These are phyloP conservation scores for Lathyrus oleraceus DNA, from an alignment of 306 rosid genomes.

Conservation along the genomic window DNA sequence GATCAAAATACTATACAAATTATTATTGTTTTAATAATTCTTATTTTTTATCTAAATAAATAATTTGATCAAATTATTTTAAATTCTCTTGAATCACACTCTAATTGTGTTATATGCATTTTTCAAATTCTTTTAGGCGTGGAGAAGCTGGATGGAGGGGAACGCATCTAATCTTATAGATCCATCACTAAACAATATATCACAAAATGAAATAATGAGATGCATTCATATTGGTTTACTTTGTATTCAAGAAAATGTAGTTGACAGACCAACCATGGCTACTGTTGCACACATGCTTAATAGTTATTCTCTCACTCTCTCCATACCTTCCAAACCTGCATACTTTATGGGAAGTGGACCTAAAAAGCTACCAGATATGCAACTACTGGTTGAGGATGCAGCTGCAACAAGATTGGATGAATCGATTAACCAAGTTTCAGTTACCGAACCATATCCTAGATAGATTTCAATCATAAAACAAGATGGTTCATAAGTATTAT, in stretches of 20 bases:
- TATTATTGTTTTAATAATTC: too few relatives aligned
- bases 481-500: not conserved
- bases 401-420: conserved; percentile 1
- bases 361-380: not conserved
- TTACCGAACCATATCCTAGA: conserved; percentile 40
- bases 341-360: conserved; percentile 23
- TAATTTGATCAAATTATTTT: too few relatives aligned
- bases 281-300: conserved; percentile 35
- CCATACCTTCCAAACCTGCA: conserved; percentile 36
- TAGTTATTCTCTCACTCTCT: conserved; percentile 28
- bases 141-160: conserved; percentile 50
- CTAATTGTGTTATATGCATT: not conserved
- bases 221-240: conserved; percentile 60
- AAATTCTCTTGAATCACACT: too few relatives aligned
- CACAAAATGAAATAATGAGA: conserved; percentile 41
- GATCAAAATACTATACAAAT: too few relatives aligned
- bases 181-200: conserved; percentile 25
- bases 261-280: conserved; percentile 53
- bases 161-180: conserved; percentile 38
- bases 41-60: too few relatives aligned
- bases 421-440: conserved; percentile 28
- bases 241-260: conserved; percentile 47
- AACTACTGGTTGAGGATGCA: not conserved
- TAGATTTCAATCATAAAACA: not conserved
- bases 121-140: conserved; percentile 36